Conservation (phyloP, 2,329 filamentous ascomycete species). For the Diplodia intermedia region DNA sequence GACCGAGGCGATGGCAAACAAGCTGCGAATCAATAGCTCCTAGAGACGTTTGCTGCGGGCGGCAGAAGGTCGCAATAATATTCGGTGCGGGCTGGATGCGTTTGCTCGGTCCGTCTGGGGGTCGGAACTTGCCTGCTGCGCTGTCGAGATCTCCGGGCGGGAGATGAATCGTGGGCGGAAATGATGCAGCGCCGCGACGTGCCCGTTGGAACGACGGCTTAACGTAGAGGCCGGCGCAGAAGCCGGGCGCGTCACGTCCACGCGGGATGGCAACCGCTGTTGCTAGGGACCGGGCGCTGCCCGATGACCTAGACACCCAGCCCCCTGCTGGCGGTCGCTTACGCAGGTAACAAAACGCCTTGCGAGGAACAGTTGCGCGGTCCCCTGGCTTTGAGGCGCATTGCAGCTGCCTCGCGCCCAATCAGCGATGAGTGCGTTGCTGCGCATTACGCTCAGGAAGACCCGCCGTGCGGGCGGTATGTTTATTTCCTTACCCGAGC, state of each 20-base stretch:
- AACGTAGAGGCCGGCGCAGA: background rate
- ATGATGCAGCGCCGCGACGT: slow-evolving; percentile 7
- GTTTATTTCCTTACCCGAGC: slow-evolving; percentile 31
- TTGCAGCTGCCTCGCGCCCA: slow-evolving; percentile 16
- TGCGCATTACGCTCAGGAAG: slow-evolving; percentile 28
- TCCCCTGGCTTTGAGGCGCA: slow-evolving; percentile 24
- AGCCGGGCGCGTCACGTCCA: background rate
- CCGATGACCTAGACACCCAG: slow-evolving; percentile 20
- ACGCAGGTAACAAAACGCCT: slow-evolving; percentile 17
- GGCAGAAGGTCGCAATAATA: slow-evolving; percentile 14
- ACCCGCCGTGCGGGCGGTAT: slow-evolving; percentile 26
- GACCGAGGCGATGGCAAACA: background rate
- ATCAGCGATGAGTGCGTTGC: slow-evolving; percentile 22
- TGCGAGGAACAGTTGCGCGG: slow-evolving; percentile 6
- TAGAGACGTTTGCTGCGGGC: background rate
- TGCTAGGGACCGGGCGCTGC: background rate
- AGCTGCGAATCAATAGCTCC: background rate
- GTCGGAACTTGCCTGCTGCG: slow-evolving; percentile 18
- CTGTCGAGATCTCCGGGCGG: slow-evolving; percentile 17
- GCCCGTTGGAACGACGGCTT: background rate
- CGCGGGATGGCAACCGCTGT: background rate
- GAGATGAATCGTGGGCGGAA: slow-evolving; percentile 25
- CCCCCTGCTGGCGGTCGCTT: slow-evolving; percentile 6
- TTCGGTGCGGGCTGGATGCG: background rate
- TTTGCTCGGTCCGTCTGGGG: slow-evolving; percentile 16